These are phyloP conservation scores for Starmera pachycereana DNA, from an alignment of 805 yeast species.

Conservation along the genomic window DNA sequence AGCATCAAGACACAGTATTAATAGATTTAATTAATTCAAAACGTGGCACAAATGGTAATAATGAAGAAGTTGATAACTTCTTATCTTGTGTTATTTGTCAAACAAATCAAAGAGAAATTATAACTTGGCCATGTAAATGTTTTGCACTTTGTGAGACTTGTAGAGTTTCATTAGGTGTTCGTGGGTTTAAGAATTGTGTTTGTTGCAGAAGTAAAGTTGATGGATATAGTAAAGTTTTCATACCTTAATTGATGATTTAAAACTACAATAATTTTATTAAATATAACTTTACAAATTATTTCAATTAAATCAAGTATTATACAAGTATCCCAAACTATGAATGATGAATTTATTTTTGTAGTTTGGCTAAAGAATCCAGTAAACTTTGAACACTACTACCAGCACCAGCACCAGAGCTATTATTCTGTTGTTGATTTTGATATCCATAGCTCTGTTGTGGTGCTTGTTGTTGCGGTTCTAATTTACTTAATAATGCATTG, in stretches of 20 bases:
- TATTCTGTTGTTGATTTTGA: conserved; percentile 4
- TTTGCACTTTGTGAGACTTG: conserved; percentile 83
- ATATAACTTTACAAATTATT: too few relatives aligned
- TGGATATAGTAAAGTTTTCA: conserved; percentile 30
- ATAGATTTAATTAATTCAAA: conserved; percentile 18
- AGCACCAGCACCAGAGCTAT: conserved; percentile 17
- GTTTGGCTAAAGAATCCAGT: conserved; percentile 26
- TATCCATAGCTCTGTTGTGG: conserved; percentile 1
- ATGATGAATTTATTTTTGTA: conserved; percentile 14
- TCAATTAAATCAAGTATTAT: neutral
- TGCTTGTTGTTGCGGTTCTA: conserved; percentile 9
- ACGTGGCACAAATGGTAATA: conserved; percentile 16
- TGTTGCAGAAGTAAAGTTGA: conserved; percentile 73
- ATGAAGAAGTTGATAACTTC: conserved; percentile 20
- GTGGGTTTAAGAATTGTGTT: conserved; percentile 72
- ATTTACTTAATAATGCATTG: conserved; percentile 1
- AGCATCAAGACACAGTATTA: conserved; percentile 20
- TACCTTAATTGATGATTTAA: conserved; percentile 11
- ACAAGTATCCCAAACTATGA: too few relatives aligned
- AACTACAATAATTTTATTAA: too few relatives aligned
- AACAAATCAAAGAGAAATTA: conserved; percentile 58
- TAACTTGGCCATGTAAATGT: conserved; percentile 91
- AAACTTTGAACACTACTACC: conserved; percentile 26
- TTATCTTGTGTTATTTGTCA: conserved; percentile 76
- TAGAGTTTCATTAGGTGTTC: conserved; percentile 57